These are phyloP conservation scores for Trichosanthes cucumerina DNA, from an alignment of 306 rosid genomes.

Conservation along the genomic window DNA sequence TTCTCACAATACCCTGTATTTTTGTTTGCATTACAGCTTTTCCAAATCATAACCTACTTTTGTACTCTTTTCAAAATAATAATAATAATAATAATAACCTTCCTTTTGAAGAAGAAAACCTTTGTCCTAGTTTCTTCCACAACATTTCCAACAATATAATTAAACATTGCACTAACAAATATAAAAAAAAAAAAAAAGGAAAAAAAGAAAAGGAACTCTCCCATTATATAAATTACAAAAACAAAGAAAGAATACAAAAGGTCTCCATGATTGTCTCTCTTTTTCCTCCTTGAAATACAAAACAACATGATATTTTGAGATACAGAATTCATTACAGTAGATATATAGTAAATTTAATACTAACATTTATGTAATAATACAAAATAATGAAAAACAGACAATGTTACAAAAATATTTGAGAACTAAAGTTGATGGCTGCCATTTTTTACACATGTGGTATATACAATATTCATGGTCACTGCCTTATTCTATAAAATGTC, in stretches of 20 bases:
- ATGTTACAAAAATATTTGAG: background rate
- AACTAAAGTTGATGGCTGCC: background rate
- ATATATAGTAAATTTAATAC: too few species aligned
- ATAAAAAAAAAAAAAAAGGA: background rate
- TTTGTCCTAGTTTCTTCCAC: too few species aligned
- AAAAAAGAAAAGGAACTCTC: background rate
- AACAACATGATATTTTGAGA: too few species aligned
- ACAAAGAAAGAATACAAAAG: background rate
- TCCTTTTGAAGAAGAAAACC: too few species aligned
- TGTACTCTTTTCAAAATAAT: too few species aligned
- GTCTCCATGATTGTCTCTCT: background rate
- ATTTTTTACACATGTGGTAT: background rate
- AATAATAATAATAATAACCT: too few species aligned
- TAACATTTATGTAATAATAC: too few species aligned
- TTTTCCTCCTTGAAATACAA: background rate
- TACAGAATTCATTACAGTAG: too few species aligned
- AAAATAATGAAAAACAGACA: background rate
- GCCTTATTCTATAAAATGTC: conserved; percentile 2
- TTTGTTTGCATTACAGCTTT: too few species aligned
- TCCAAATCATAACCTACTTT: too few species aligned
- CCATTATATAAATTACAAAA: too few species aligned
- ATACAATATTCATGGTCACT: background rate
- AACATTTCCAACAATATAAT: background rate
- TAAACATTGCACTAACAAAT: background rate
- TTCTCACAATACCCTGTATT: too few species aligned